Evolutionary conservation across 495 filamentous ascomycete species (phyloP), one percentile per base, ranked within the genome.

Genomic region (Penicillium lividum): DNA sequence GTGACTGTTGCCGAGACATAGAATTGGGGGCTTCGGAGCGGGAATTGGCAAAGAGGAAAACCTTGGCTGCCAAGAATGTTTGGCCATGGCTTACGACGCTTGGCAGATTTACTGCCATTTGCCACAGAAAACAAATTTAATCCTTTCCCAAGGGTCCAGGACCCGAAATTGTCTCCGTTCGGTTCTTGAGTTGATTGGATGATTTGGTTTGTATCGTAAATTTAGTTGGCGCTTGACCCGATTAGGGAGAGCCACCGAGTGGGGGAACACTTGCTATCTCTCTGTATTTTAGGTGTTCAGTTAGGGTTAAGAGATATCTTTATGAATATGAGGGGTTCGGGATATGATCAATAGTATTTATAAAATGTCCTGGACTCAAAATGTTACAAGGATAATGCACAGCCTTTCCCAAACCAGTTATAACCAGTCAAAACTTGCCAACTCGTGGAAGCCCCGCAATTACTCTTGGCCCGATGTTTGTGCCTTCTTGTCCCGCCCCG

Each of bases 381-480:
- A 36, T 36, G 10, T 11, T 11, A 13, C 6, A 10, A 34, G 15
- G 10, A 28, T 51, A 64, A 66, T 58, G 53, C 66, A 69, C 66
- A 66, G 63, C 63, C 66, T 56, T 59, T 11, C 30, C 2, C 13
- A 8, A 34, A 27, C 47, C 16, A 42, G 27, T n/a, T n/a, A n/a
- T n/a, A 11, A 22, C 48, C 9, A 15, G 8, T 5, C 29, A 22
- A 44, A 36, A 50, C 22, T 22, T 29, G 18, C 50, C 30, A 53
- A 38, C 55, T 58, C 50, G 58, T 61, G 54, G 46, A 46, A 28
- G 25, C 40, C 50, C 56, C 54, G 44, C 54, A 56, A 15, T 29
- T 47, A 58, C 30, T 69, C 70, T 75, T 75, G 70, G 72, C 70
- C 67, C 70, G 68, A 67, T 63, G 59, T 61, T 58, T 38, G 46